Percentiles rank a stretch among this genome's conserved stretches.
phyloP scores from a whole-genome alignment of 352 stramenopile genomes.

The Phytophthora pistaciae region DNA sequence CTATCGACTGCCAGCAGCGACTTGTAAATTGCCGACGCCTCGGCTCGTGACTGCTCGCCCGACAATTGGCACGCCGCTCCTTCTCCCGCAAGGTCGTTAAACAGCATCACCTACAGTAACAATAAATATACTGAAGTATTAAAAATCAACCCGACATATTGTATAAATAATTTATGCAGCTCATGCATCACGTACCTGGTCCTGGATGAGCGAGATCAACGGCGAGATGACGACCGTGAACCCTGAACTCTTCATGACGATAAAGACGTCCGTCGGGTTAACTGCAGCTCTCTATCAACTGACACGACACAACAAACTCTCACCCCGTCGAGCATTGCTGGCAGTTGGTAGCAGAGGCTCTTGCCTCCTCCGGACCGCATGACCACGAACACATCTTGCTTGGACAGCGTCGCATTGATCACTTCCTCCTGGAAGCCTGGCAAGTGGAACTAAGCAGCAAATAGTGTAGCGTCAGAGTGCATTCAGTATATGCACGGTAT shows the following conservation, averaged over 20 bases:
- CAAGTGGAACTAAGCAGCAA: slow-evolving; percentile 73
- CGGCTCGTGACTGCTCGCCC: slow-evolving; percentile 58
- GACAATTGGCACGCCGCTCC: slow-evolving; percentile 60
- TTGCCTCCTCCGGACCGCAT: slow-evolving; percentile 93
- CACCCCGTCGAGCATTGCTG: slow-evolving; percentile 77
- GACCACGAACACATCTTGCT: slow-evolving; percentile 92
- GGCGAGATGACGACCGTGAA: slow-evolving; percentile 94
- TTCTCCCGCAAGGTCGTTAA: slow-evolving; percentile 72
- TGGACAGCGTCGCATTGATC: slow-evolving; percentile 91
- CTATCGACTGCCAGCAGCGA: slow-evolving; percentile 80
- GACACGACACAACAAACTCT: not conserved
- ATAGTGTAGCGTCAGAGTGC: slow-evolving; percentile 1
- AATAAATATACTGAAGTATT: no score
- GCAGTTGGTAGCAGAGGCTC: slow-evolving; percentile 92
- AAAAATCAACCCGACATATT: not conserved
- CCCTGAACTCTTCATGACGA: slow-evolving; percentile 24
- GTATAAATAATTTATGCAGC: not conserved
- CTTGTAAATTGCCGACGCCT: slow-evolving; percentile 75
- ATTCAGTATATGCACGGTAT: not conserved
- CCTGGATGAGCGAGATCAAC: slow-evolving; percentile 93
- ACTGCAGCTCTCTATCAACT: not conserved
- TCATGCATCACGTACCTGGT: slow-evolving; percentile 75
- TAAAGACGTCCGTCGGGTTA: not conserved
- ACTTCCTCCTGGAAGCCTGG: slow-evolving; percentile 90
- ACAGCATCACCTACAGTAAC: slow-evolving; percentile 83